A percentile compares a stretch with the other conserved stretches of the same genome.
These are phyloP conservation scores for Backusella luteola DNA, from an alignment of 192 early-diverging fungal genomes.

Conservation along the genomic window DNA sequence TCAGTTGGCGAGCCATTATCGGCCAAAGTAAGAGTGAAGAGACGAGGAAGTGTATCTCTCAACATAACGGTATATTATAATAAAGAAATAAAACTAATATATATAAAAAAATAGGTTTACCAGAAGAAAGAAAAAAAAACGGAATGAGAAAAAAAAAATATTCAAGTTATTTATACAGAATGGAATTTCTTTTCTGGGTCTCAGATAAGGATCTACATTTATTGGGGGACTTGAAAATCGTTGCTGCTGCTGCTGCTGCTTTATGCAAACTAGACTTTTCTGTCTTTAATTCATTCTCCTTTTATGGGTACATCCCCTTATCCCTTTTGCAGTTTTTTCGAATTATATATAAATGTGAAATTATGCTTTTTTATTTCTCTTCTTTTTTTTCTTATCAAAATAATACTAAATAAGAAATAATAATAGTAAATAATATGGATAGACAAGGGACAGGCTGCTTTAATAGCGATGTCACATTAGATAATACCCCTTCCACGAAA, in stretches of 20 bases:
- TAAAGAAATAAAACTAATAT: not conserved
- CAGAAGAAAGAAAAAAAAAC: constrained; percentile 9
- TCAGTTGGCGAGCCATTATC: constrained; percentile 59
- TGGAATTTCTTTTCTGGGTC: constrained; percentile 14
- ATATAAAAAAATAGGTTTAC: not conserved
- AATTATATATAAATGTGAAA: constrained; percentile 5
- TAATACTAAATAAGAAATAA: not conserved
- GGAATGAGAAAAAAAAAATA: constrained; percentile 9
- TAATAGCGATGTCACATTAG: constrained; percentile 15
- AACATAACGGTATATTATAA: not conserved
- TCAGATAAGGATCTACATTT: constrained; percentile 14
- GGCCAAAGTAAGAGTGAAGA: constrained; percentile 50
- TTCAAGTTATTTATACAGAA: not conserved
- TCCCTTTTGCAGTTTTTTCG: not conserved
- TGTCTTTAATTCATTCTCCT: constrained; percentile 9
- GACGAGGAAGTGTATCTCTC: constrained; percentile 1
- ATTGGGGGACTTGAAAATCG: not conserved
- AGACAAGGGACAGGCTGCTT: constrained; percentile 11
- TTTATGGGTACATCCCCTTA: not conserved
- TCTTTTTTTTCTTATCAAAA: constrained; percentile 2
- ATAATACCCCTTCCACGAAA: not conserved
- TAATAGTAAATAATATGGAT: not conserved
- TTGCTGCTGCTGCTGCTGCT: not conserved
- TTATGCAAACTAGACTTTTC: constrained; percentile 12
- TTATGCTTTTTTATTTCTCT: not conserved